Evolutionary conservation across 2,329 filamentous ascomycete species (phyloP).

Genomic region (Atkinsonella texensis): DNA sequence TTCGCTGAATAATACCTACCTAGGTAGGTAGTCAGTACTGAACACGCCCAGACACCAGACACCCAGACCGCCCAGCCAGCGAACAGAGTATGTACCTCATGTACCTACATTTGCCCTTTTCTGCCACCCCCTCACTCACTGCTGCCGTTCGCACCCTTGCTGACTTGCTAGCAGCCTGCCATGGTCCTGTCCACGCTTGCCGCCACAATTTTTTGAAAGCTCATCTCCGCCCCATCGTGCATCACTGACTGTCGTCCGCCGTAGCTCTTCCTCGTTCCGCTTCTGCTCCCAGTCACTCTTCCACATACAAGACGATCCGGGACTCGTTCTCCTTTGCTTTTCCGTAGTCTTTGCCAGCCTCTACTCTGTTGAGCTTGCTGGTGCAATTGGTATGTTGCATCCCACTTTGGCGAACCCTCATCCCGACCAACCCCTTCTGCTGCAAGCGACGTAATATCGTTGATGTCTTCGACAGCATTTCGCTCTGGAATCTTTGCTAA

Average conservation of each 20-base stretch:
- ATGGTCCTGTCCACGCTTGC: slow-evolving; percentile 6
- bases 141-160: slow-evolving; percentile 1
- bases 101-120: too few species aligned
- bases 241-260: slow-evolving; percentile 4
- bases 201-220: slow-evolving; percentile 12
- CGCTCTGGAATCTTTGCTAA: background rate
- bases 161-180: too few species aligned
- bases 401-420: background rate
- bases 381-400: slow-evolving; percentile 8
- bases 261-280: slow-evolving; percentile 2
- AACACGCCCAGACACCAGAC: too few species aligned
- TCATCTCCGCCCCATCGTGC: slow-evolving; percentile 1
- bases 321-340: background rate
- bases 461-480: too few species aligned
- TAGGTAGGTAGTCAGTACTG: too few species aligned
- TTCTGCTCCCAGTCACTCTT: background rate
- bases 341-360: background rate
- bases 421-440: background rate
- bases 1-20: too few species aligned
- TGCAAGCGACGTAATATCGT: background rate
- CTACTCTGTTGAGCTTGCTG: slow-evolving; percentile 7
- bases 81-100: too few species aligned
- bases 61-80: too few species aligned
- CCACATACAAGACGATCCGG: slow-evolving; percentile 1
- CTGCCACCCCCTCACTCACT: background rate